Evolutionary conservation across 169 alveolate species (phyloP).

Genomic region (Plasmodium ovale): DNA sequence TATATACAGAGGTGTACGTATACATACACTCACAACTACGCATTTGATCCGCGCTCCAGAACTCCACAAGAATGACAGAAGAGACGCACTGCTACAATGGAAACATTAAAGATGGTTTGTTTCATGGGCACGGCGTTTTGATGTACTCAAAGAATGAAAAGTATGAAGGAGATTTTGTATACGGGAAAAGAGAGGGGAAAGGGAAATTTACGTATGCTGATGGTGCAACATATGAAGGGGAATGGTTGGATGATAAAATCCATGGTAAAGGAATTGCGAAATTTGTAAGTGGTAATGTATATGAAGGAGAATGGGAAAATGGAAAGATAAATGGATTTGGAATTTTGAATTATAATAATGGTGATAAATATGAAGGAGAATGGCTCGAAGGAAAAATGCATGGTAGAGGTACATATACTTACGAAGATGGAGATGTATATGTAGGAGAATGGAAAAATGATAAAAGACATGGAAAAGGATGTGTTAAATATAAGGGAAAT

Average conservation of each 20-base stretch:
- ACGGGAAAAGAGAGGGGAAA: slow-evolving; percentile 95
- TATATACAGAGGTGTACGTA: neutral
- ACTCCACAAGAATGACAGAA: slow-evolving; percentile 20
- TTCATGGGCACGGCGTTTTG: slow-evolving; percentile 93
- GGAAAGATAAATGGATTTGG: slow-evolving; percentile 95
- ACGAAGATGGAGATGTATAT: slow-evolving; percentile 96
- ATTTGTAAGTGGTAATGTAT: slow-evolving; percentile 92
- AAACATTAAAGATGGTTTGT: slow-evolving; percentile 93
- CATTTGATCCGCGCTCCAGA: neutral
- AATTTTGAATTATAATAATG: slow-evolving; percentile 91
- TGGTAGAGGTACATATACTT: slow-evolving; percentile 94
- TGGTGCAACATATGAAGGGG: slow-evolving; percentile 96
- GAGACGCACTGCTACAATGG: slow-evolving; percentile 92
- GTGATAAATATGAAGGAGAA: slow-evolving; percentile 96
- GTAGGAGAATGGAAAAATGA: slow-evolving; percentile 95
- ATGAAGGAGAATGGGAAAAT: slow-evolving; percentile 93
- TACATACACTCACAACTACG: neutral
- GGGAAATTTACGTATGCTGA: slow-evolving; percentile 94
- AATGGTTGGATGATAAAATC: slow-evolving; percentile 94
- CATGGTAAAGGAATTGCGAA: slow-evolving; percentile 94
- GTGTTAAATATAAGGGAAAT: slow-evolving; percentile 88
- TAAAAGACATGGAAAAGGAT: slow-evolving; percentile 95
- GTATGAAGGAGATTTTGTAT: slow-evolving; percentile 96
- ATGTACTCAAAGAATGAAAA: slow-evolving; percentile 91
- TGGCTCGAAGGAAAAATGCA: slow-evolving; percentile 96